These are phyloP conservation scores for Hibiscus syriacus DNA, from an alignment of 345 rosid species.

Conservation along the genomic window DNA sequence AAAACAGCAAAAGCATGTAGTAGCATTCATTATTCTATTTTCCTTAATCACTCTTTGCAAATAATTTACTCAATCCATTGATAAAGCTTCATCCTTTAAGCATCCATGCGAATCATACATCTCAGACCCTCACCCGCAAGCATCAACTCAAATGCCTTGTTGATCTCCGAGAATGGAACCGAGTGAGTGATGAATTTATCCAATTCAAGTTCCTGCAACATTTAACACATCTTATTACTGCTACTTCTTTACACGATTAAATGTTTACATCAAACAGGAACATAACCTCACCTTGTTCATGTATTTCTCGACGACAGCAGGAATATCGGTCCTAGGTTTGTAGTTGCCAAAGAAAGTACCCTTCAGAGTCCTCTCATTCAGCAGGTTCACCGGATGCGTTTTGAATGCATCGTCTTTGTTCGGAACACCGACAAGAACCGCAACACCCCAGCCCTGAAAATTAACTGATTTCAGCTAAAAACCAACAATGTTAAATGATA, in stretches of 20 bases:
- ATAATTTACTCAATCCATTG: no score
- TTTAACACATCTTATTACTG: background rate
- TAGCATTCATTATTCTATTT: background rate
- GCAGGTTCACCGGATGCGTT: slow-evolving; percentile 48
- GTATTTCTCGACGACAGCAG: slow-evolving; percentile 52
- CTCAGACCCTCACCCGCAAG: slow-evolving; percentile 44
- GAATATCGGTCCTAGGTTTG: slow-evolving; percentile 60
- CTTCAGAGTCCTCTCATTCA: slow-evolving; percentile 61
- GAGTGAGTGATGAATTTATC: slow-evolving; percentile 60
- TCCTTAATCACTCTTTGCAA: background rate
- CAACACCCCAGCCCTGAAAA: slow-evolving; percentile 76
- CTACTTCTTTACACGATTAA: no score
- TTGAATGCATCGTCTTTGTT: slow-evolving; percentile 55
- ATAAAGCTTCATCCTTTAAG: background rate
- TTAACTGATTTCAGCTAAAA: background rate
- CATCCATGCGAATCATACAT: slow-evolving; percentile 49
- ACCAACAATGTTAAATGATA: background rate
- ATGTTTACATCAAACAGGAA: no score
- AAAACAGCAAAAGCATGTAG: no score
- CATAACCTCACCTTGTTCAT: slow-evolving; percentile 40
- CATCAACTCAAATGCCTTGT: slow-evolving; percentile 57
- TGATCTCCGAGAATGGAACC: slow-evolving; percentile 49
- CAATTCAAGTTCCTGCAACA: slow-evolving; percentile 38
- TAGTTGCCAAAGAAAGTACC: slow-evolving; percentile 66
- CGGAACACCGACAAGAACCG: slow-evolving; percentile 63